Conservation (phyloP, 768 basidiomycete genomes). For the Tylopilus rubrobrunneus region DNA sequence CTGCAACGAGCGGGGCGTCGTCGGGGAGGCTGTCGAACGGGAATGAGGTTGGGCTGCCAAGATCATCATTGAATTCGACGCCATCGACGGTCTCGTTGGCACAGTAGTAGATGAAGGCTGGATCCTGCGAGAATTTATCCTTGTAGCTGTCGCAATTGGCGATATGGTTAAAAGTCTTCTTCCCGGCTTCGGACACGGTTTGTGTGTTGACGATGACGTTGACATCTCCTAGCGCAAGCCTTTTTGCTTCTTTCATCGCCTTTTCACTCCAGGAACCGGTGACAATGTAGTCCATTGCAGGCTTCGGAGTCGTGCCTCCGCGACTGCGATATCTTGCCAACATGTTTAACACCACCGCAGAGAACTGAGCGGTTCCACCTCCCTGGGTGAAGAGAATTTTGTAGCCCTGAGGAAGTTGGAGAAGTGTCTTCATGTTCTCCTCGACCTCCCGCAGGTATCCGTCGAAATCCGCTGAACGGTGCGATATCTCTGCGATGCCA, state of each 20-base stretch:
- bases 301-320: conserved; percentile 52
- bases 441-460: conserved; percentile 62
- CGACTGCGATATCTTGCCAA: conserved; percentile 80
- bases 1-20: too few relatives aligned
- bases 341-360: conserved; percentile 87
- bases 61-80: conserved; percentile 72
- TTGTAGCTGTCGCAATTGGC: conserved; percentile 70
- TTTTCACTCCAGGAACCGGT: conserved; percentile 93
- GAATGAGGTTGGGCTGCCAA: conserved; percentile 60
- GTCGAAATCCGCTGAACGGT: conserved; percentile 88
- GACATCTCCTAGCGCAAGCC: conserved; percentile 57
- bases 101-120: conserved; percentile 95
- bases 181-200: conserved; percentile 50
- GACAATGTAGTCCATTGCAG: conserved; percentile 80
- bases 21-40: conserved; percentile 73
- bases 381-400: conserved; percentile 91
- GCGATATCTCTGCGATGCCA: conserved; percentile 94
- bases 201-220: conserved; percentile 74
- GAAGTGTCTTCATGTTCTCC: conserved; percentile 66
- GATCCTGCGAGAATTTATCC: conserved; percentile 61
- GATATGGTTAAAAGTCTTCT: conserved; percentile 73
- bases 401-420: conserved; percentile 81
- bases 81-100: conserved; percentile 99
- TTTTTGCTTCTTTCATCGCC: conserved; percentile 76
- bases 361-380: conserved; percentile 90